Conservation (phyloP, 1,139 yeast species). For the Hemisphaericaspora xylofermentans region DNA sequence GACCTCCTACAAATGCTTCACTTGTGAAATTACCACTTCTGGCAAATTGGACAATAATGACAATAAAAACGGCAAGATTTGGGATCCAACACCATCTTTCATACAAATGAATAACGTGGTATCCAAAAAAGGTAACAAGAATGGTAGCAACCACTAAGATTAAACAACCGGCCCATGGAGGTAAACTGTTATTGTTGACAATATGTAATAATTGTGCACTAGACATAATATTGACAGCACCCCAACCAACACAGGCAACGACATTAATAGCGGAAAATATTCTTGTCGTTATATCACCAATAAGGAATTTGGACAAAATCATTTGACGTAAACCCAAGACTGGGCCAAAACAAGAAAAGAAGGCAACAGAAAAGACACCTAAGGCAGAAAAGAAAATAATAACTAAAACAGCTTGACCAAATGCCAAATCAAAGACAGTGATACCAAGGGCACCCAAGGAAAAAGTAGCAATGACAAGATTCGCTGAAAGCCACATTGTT, state of each 20-base stretch:
- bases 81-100: constrained; percentile 93
- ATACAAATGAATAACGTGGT: constrained; percentile 74
- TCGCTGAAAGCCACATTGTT: constrained; percentile 92
- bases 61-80: constrained; percentile 66
- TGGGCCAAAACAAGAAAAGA: constrained; percentile 80
- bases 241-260: constrained; percentile 93
- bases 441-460: constrained; percentile 81
- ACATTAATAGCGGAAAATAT: constrained; percentile 76
- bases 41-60: constrained; percentile 74
- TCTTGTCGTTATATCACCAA: constrained; percentile 75
- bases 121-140: constrained; percentile 81
- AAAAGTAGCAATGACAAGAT: constrained; percentile 82
- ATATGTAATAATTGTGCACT: constrained; percentile 82
- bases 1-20: constrained; percentile 50
- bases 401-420: constrained; percentile 63
- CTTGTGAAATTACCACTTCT: constrained; percentile 60
- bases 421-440: constrained; percentile 51
- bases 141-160: constrained; percentile 69
- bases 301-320: constrained; percentile 73
- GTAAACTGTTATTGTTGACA: constrained; percentile 67
- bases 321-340: constrained; percentile 86
- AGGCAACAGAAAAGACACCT: constrained; percentile 80
- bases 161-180: constrained; percentile 90
- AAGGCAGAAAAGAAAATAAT: constrained; percentile 71
- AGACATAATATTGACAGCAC: constrained; percentile 88